Base-by-base conservation (phyloP, 257 asterid genomes). In the Salvia splendens region DNA sequence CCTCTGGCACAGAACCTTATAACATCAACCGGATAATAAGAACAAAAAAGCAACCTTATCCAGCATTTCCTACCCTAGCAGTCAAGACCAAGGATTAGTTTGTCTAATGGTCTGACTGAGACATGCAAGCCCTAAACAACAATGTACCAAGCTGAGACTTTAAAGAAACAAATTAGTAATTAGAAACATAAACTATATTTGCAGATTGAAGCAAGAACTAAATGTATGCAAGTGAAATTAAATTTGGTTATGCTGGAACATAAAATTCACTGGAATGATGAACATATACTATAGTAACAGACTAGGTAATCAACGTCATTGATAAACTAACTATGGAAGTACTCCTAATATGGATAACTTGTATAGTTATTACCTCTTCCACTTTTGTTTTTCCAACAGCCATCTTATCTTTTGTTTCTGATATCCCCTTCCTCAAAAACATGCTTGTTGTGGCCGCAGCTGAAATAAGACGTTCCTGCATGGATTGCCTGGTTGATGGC, bases 361-460 rank as follows among this genome's bases (percentile, higher is more conserved):
- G 24, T 12, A 33, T 38, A 7, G 12, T n/a, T 47, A 60, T 71
- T 78, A 89, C 98, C 98, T 92, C 96, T 84, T 84, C 96, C 55
- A 87, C 97, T 82, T 86, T 92, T 7, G 77, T 82, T 83, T 89
- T 89, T 70, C 97, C 98, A 65, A 87, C 89, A 28, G 67, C 77
- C 72, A 92, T 92, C 82, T 89, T 89, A 61, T 92, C 98, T 78
- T 92, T 92, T 3, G 98, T 92, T 86, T 79, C 98, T 0, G 95
- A 81, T 53, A 89, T 73, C 8, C 98, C 98, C 79, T 64, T 92
- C 85, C 98, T 84, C 65, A 92, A 66, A 65, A 92, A 77, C 87
- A 87, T 53, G 83, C 96, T 79, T 12, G 96, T 92, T 10, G 95
- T 80, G 72, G 98, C 98, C 70, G 96, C 98, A 14, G 91, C 95